Conservation (phyloP, 1,139 yeast genomes). For the Debaryomyces sp. region DNA sequence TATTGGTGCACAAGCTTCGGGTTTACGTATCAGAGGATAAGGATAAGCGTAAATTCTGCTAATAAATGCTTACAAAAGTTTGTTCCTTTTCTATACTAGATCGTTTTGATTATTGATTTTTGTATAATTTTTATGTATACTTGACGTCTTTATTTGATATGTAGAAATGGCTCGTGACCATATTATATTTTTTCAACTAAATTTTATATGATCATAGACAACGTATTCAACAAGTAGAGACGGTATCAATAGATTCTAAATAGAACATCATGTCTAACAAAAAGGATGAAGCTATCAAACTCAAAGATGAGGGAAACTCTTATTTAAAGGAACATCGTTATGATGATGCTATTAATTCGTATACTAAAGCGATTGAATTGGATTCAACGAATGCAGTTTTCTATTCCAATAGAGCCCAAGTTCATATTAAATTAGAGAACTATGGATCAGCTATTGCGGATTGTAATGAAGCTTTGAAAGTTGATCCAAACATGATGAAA, state of each 20-base stretch:
- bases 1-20: slow-evolving; percentile 96
- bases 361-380: slow-evolving; percentile 76
- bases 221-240: background rate
- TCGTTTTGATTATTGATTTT: slow-evolving; percentile 1
- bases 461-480: slow-evolving; percentile 67
- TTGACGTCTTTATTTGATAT: background rate
- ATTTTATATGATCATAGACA: background rate
- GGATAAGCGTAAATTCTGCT: slow-evolving; percentile 14
- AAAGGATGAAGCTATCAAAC: slow-evolving; percentile 47
- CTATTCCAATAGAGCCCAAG: slow-evolving; percentile 89
- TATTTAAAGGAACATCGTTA: slow-evolving; percentile 64
- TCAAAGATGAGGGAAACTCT: slow-evolving; percentile 76
- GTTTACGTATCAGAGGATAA: slow-evolving; percentile 61
- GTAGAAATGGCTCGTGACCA: background rate
- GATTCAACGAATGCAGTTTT: slow-evolving; percentile 71
- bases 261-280: slow-evolving; percentile 9
- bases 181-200: background rate
- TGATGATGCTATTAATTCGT: slow-evolving; percentile 67
- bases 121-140: background rate
- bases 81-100: background rate
- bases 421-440: slow-evolving; percentile 80
- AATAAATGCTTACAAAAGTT: background rate
- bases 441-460: slow-evolving; percentile 85
- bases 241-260: background rate
- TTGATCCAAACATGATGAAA: slow-evolving; percentile 71